Base-by-base conservation (phyloP, 139 green algal genomes). In the Chloropicon primus region DNA sequence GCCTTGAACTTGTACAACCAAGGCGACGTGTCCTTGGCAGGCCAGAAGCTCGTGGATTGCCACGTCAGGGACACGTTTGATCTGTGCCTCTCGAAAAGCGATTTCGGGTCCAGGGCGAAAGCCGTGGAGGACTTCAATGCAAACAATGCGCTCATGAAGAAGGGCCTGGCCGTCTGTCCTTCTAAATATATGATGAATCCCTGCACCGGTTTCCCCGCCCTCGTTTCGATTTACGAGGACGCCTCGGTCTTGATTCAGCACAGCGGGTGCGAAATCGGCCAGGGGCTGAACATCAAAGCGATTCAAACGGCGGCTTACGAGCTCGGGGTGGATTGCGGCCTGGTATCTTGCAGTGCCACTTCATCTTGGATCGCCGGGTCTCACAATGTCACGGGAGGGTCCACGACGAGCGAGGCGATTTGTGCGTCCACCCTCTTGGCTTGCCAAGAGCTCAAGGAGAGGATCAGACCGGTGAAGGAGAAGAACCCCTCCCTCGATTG, bases 211-310 rank as follows among this genome's bases (percentile, higher is more conserved):
- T 24, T 28, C 26, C 23, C 22, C 62, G 28, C 76, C 2, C 54
- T 75, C 5, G 54, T 80, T 5, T 53, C 74, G n/a, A 25, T 80
- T 25, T 77, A 80, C 29, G 21, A 54, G 5, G 76, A 80, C 76
- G 76, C 41, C 76, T 72, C 53, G 24, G 54, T 80, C 2, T 25
- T 72, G 21, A 24, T 80, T 2, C 23, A 26, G 53, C 76, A 80
- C 54, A 62, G 29, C 76, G 76, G 76, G 2, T 25, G 10, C 5
- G 76, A 80, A 53, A 28, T 80, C 2, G 76, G 76, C 2, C 76
- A 80, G 41, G 76, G 76, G n/a, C 21, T 80, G n/a, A 80, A 76
- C 76, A 80, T 53, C 2, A 80, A 80, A 53, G 76, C 54, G 2
- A 21, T 76, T 2, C 73, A 76, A 28, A 28, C 73, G 23, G 73